phyloP scores from a whole-genome alignment of 306 rosid species.

The Carpinus viminea region DNA sequence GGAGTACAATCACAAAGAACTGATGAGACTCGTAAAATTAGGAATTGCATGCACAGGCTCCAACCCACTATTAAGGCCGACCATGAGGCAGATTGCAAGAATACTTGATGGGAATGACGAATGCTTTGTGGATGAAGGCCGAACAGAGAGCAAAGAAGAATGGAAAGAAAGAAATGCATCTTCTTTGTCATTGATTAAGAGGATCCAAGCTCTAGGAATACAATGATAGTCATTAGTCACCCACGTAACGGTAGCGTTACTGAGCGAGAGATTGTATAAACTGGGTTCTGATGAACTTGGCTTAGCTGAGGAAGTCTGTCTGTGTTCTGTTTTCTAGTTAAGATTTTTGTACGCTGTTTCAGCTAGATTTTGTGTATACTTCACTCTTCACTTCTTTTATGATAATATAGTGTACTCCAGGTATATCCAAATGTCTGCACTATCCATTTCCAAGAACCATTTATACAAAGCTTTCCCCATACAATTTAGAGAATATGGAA shows the following conservation, averaged over 20 bases:
- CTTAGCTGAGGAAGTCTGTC: neutral
- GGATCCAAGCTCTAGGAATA: conserved; percentile 94
- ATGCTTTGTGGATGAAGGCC: conserved; percentile 33
- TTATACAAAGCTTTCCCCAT: neutral
- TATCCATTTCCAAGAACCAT: conserved; percentile 9
- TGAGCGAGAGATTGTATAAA: conserved; percentile 27
- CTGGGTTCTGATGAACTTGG: conserved; percentile 2
- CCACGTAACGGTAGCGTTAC: neutral
- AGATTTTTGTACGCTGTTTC: conserved; percentile 21
- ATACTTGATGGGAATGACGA: conserved; percentile 79
- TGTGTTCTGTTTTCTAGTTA: conserved; percentile 6
- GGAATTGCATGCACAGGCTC: conserved; percentile 76
- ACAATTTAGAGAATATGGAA: neutral
- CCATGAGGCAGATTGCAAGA: conserved; percentile 73
- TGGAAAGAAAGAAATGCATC: conserved; percentile 64
- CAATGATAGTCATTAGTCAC: conserved; percentile 41
- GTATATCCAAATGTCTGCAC: neutral
- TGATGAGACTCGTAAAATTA: conserved; percentile 59
- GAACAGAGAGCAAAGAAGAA: conserved; percentile 60
- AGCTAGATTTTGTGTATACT: conserved; percentile 28
- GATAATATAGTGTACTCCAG: neutral
- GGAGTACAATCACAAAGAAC: conserved; percentile 58
- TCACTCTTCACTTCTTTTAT: conserved; percentile 17
- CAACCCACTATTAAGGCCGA: conserved; percentile 63
- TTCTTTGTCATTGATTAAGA: conserved; percentile 62